Percentiles rank a stretch among this genome's conserved stretches.
phyloP scores from a whole-genome alignment of 371 early-diverging fungal species.

The Quaeritorhiza haematococci region DNA sequence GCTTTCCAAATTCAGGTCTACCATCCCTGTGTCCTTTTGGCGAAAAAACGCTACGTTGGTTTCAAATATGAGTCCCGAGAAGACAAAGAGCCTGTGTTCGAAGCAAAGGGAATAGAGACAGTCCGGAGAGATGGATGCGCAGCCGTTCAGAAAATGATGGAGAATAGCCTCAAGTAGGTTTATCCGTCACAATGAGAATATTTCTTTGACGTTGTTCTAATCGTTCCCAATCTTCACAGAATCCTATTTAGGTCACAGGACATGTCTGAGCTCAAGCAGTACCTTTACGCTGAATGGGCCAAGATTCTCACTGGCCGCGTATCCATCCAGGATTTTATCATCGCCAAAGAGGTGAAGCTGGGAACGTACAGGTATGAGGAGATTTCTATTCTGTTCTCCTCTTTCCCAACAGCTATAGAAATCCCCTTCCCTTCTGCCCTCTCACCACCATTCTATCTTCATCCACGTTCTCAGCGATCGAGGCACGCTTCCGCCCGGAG shows the following conservation, averaged over 20 bases:
- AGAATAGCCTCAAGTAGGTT: constrained; percentile 65
- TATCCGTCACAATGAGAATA: background rate
- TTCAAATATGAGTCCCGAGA: constrained; percentile 63
- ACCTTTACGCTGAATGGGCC: constrained; percentile 62
- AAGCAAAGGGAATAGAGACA: constrained; percentile 93
- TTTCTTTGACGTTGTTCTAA: background rate
- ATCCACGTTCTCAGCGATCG: constrained; percentile 7
- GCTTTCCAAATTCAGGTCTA: constrained; percentile 59
- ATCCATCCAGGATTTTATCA: constrained; percentile 70
- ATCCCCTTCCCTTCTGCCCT: background rate
- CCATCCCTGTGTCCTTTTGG: constrained; percentile 74
- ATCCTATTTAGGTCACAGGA: constrained; percentile 75
- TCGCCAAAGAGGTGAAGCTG: constrained; percentile 78
- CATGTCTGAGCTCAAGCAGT: constrained; percentile 70
- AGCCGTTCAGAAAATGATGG: constrained; percentile 70
- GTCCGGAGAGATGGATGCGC: constrained; percentile 82
- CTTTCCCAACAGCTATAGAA: background rate
- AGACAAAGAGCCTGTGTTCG: constrained; percentile 67
- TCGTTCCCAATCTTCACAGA: constrained; percentile 24
- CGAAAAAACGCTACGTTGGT: constrained; percentile 90
- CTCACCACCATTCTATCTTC: background rate
- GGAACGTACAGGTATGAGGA: constrained; percentile 55
- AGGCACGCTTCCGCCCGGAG: constrained; percentile 67
- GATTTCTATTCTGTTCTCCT: background rate
- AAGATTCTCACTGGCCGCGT: constrained; percentile 65